These are phyloP conservation scores for Lolium rigidum DNA, from an alignment of 176 grass and related monocot species.

Conservation along the genomic window DNA sequence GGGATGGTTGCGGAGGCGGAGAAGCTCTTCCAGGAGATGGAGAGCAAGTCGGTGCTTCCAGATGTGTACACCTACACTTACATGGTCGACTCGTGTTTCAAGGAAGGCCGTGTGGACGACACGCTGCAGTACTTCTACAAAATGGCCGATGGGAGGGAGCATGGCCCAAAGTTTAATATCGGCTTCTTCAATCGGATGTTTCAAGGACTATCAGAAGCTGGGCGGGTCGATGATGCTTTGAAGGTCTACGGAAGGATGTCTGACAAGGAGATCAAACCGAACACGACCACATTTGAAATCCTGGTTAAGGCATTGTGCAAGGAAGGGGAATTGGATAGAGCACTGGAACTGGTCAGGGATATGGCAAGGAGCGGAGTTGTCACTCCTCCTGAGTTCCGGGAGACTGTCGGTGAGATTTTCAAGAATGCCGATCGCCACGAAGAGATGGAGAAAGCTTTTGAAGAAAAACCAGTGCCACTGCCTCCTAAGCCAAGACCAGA, in stretches of 20 bases:
- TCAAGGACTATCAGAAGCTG: conserved; percentile 58
- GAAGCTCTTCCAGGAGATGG: conserved; percentile 16
- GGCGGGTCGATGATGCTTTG: conserved; percentile 53
- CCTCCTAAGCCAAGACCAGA: conserved; percentile 45
- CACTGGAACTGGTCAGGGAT: conserved; percentile 43
- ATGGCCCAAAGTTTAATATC: conserved; percentile 55
- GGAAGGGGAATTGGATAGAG: conserved; percentile 53
- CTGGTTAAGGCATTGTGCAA: conserved; percentile 56
- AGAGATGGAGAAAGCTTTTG: conserved; percentile 57
- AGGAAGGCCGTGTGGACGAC: conserved; percentile 12
- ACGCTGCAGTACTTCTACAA: conserved; percentile 20
- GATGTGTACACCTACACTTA: conserved; percentile 56
- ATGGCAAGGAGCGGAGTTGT: conserved; percentile 58
- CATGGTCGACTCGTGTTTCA: conserved; percentile 43
- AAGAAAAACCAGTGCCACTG: conserved; percentile 49
- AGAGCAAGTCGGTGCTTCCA: conserved; percentile 34
- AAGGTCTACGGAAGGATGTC: conserved; percentile 66
- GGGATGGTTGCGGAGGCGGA: conserved; percentile 16
- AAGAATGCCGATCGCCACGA: conserved; percentile 45
- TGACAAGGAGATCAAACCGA: conserved; percentile 56
- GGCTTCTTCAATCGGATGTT: conserved; percentile 68
- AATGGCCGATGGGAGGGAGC: conserved; percentile 35
- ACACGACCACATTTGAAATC: conserved; percentile 52
- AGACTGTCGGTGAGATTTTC: conserved; percentile 44
- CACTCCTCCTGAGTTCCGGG: conserved; percentile 42